phyloP scores from a whole-genome alignment of 805 yeast genomes.

The Pichia cabralensis region DNA sequence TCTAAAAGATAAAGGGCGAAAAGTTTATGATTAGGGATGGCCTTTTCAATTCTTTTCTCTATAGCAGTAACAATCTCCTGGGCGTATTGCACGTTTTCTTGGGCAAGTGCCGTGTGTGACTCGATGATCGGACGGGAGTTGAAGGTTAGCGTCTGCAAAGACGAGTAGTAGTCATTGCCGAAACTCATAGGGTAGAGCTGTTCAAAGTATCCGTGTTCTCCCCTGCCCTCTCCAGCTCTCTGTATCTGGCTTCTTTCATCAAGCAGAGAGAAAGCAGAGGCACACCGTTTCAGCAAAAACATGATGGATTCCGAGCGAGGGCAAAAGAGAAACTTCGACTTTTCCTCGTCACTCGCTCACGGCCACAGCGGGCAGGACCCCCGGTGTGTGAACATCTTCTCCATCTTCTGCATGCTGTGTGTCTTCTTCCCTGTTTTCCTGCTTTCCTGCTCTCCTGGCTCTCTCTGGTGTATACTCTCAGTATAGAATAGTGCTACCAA shows the following conservation, averaged over 20 bases:
- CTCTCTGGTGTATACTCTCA: no score
- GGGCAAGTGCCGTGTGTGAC: conserved; percentile 75
- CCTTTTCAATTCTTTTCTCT: conserved; percentile 60
- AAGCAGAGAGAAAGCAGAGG: not conserved
- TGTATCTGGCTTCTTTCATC: not conserved
- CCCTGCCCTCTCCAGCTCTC: no score
- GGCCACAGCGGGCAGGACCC: no score
- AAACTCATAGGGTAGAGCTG: conserved; percentile 11
- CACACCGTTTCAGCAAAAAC: no score
- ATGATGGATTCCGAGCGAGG: no score
- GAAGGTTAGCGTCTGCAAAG: conserved; percentile 69
- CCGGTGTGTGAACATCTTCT: no score
- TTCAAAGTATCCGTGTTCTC: no score
- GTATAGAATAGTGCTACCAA: no score
- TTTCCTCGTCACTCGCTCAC: no score
- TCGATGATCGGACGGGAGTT: conserved; percentile 87
- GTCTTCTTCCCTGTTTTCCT: no score
- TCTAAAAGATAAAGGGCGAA: conserved; percentile 79
- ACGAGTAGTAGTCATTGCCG: conserved; percentile 58
- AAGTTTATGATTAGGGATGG: conserved; percentile 77
- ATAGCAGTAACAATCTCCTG: conserved; percentile 68
- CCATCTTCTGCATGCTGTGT: no score
- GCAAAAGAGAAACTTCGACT: no score
- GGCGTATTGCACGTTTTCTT: conserved; percentile 72
- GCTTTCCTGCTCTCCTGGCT: not conserved